A percentile compares a stretch with the other conserved stretches of the same genome.
Evolutionary conservation across 2,329 filamentous ascomycete genomes (phyloP).

Genomic region (Neocatenulostroma microsporum): DNA sequence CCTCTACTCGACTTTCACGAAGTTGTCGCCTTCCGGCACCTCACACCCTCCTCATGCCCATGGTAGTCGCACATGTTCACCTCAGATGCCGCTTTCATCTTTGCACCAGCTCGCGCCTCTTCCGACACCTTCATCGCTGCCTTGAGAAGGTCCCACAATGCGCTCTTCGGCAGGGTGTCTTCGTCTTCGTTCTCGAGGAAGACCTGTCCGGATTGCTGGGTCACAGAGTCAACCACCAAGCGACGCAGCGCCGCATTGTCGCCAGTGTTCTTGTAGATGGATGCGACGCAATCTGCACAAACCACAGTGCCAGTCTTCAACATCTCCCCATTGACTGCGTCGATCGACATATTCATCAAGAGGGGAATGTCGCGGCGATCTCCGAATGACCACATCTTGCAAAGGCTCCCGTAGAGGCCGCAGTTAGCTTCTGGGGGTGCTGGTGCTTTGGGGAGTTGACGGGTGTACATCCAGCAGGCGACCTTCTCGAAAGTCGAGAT

Average conservation of each 20-base stretch:
- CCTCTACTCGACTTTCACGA: no score
- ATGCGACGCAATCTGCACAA: slow-evolving; percentile 4
- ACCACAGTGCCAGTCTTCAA: background rate
- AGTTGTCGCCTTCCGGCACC: no score
- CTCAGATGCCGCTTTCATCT: background rate
- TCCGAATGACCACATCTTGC: slow-evolving; percentile 5
- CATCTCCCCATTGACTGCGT: background rate
- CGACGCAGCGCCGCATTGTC: background rate
- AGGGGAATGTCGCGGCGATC: slow-evolving; percentile 5
- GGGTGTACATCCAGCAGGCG: slow-evolving; percentile 5
- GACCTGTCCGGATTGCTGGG: background rate
- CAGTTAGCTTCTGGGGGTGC: no score
- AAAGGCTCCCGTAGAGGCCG: no score
- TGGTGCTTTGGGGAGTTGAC: no score
- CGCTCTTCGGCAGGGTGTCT: background rate
- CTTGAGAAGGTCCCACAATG: background rate
- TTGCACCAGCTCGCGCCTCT: background rate
- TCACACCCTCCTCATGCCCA: slow-evolving; percentile 2
- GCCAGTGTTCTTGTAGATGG: background rate
- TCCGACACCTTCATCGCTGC: background rate
- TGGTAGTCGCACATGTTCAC: slow-evolving; percentile 1
- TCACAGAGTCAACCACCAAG: background rate
- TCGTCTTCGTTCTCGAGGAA: background rate
- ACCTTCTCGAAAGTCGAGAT: slow-evolving; percentile 1
- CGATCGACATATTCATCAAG: slow-evolving; percentile 1